A percentile compares a stretch with the other conserved stretches of the same genome.
Conservation (phyloP, 495 filamentous ascomycete species). For the Penicillium canariense region DNA sequence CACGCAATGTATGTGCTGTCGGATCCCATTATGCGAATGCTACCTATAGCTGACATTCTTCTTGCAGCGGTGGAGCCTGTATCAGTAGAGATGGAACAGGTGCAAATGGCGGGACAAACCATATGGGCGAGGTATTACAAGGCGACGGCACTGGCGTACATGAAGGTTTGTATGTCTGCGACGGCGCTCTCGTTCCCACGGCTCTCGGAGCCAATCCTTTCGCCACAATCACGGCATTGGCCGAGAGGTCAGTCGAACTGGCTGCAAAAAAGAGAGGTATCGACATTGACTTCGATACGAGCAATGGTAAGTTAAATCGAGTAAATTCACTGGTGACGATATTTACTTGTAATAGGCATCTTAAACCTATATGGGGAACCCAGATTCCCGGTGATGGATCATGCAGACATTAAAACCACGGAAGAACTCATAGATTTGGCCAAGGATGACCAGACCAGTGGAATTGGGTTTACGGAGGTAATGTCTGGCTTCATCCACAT, state of each 20-base stretch:
- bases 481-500: no score
- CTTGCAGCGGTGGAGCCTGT: conserved; percentile 64
- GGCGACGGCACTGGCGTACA: conserved; percentile 51
- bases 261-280: conserved; percentile 41
- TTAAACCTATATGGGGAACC: no score
- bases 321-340: no score
- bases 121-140: conserved; percentile 58
- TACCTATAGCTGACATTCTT: no score
- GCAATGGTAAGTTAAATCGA: conserved; percentile 47
- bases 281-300: conserved; percentile 44
- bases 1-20: no score
- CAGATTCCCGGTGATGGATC: no score
- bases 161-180: conserved; percentile 58
- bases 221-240: conserved; percentile 66
- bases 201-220: conserved; percentile 66
- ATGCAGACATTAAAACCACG: no score
- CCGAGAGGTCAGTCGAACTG: conserved; percentile 57
- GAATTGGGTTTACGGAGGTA: no score
- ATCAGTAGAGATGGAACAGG: conserved; percentile 61
- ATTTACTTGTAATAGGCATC: no score
- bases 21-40: no score
- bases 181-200: conserved; percentile 62
- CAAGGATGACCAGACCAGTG: no score
- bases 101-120: conserved; percentile 59
- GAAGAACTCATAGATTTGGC: no score